These are phyloP conservation scores for Crassisporium funariophilum DNA, from an alignment of 768 basidiomycete genomes.

Conservation along the genomic window DNA sequence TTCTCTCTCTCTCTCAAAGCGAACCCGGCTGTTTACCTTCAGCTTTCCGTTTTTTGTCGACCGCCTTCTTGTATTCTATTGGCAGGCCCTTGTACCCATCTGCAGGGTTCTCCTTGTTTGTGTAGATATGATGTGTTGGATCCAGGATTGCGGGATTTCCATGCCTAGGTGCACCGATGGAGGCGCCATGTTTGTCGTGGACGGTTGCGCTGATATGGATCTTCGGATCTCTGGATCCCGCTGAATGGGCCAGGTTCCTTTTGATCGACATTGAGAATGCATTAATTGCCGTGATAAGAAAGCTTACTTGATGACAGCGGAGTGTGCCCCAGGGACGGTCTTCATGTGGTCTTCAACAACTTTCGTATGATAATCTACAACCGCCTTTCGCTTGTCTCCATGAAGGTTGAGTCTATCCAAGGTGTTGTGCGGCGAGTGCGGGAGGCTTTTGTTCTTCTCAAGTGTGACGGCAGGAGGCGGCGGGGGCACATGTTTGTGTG, in stretches of 20 bases:
- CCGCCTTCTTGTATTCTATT: conserved; percentile 2
- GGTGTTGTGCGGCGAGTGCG: background rate
- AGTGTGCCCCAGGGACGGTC: background rate
- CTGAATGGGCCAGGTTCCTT: conserved; percentile 1
- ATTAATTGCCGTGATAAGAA: background rate
- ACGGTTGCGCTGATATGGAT: background rate
- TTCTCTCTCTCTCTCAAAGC: too few relatives aligned
- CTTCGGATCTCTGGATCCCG: background rate
- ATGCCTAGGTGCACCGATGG: background rate
- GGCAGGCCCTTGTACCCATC: background rate
- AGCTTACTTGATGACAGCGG: conserved; percentile 1
- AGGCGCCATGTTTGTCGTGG: background rate
- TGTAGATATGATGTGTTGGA: conserved; percentile 2
- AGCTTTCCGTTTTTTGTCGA: background rate
- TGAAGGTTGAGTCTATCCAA: background rate
- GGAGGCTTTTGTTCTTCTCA: background rate
- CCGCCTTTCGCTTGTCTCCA: background rate
- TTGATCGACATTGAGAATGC: background rate
- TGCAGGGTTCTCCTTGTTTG: background rate
- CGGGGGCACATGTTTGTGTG: background rate
- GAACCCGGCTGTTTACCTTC: background rate
- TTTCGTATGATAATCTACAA: background rate
- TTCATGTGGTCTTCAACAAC: conserved; percentile 1
- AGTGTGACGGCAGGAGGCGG: background rate
- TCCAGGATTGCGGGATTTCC: background rate